Base-by-base conservation (phyloP, 179 eudicot genomes). In the Spinacia oleracea region DNA sequence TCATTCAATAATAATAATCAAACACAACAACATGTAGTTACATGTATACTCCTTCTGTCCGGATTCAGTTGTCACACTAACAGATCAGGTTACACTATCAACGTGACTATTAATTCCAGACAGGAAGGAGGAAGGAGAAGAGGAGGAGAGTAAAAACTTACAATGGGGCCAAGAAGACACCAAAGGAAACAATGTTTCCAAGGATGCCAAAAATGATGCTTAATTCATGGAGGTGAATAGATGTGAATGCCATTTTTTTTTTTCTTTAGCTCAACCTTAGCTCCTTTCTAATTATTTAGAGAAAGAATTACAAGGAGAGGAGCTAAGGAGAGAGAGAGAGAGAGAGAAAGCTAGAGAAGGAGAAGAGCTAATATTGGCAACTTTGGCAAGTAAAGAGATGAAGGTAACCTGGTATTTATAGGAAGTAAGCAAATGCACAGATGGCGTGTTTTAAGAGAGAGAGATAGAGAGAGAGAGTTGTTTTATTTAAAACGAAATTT, bases 101-200 rank as follows among this genome's bases (percentile, higher is more conserved):
- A 50, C 48, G 29, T 65, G 14, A 77, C 31, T 48, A 53, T 42
- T 64, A 75, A 23, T 43, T 53, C 20, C 21, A 0, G 15, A 67
- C n/a, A 3, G 8, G 5, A 2, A 29, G 35, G 32, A 53, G 45
- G 5, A 0, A 4, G 23, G 53, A 46, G 14, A 6, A n/a, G 10
- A 20, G 40, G 45, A 56, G 51, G 50, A n/a, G 48, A 67, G 75
- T 38, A 32, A 32, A 71, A 48, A 2, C 89, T 79, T 89, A 91
- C 96, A 88, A 12, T 31, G 93, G 96, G 11, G 93, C 87, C 79
- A 91, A 74, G 84, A 73, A 91, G 73, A 91, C 96, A 64, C 89
- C 81, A 79, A 89, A 89, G 55, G 96, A 91, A 71, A 91, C 86
- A 68, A 89, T 77, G 75, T 89, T 91, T 85, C 94, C 94, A 67